Percentiles rank a stretch among this genome's conserved stretches.
These are phyloP conservation scores for Dillenia suffruticosa DNA, from an alignment of 164 flowering plant genomes.

Conservation along the genomic window DNA sequence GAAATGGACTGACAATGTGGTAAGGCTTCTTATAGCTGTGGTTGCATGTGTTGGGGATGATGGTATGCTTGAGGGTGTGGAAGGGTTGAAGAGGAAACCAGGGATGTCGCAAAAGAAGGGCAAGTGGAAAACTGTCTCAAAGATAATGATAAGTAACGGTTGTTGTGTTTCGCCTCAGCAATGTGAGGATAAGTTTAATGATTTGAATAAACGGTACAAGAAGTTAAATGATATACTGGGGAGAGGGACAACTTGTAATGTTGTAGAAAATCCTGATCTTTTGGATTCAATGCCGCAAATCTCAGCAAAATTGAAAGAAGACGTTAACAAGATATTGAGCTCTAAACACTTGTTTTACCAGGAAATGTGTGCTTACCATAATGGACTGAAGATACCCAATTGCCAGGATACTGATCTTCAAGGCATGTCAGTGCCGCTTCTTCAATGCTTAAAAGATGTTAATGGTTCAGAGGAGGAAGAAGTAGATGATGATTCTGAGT, in stretches of 20 bases:
- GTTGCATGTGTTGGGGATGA: constrained; percentile 64
- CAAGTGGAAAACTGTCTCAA: constrained; percentile 63
- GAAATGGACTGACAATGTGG: constrained; percentile 61
- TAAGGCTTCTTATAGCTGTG: constrained; percentile 49
- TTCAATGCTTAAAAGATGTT: constrained; percentile 18
- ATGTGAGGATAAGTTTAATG: constrained; percentile 75
- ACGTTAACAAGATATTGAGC: constrained; percentile 55
- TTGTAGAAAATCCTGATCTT: constrained; percentile 59
- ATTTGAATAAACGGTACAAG: constrained; percentile 67
- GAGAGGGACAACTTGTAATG: constrained; percentile 49
- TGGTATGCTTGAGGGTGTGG: constrained; percentile 25
- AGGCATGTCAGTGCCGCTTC: constrained; percentile 21
- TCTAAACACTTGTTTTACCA: constrained; percentile 64
- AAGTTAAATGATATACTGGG: constrained; percentile 65
- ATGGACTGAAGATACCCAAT: constrained; percentile 41
- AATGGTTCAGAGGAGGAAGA: constrained; percentile 33
- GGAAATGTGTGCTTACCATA: constrained; percentile 74
- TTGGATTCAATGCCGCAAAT: constrained; percentile 52
- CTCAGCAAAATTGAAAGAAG: constrained; percentile 50
- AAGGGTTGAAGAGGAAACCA: constrained; percentile 42
- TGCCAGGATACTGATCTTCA: constrained; percentile 41
- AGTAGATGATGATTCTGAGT: constrained; percentile 29
- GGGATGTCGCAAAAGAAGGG: constrained; percentile 54
- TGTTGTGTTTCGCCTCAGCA: constrained; percentile 71
- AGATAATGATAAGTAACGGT: constrained; percentile 49